Base-by-base conservation (phyloP, 2,329 filamentous ascomycete species). In the Epichloe gansuensis region DNA sequence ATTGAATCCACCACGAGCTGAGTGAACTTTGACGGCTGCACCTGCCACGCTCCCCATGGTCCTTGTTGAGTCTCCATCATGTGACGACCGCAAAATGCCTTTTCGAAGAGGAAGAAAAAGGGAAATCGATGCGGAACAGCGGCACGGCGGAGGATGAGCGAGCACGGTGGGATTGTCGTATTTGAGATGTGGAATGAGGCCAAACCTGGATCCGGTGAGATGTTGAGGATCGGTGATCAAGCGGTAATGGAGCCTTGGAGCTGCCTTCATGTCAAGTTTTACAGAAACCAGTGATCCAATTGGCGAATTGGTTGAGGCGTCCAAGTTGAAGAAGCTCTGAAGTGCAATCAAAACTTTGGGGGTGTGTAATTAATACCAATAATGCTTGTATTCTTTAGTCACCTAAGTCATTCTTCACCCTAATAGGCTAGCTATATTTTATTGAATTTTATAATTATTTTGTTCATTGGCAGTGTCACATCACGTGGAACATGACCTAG, bases 1-100 rank as follows among this genome's bases (percentile, higher is more conserved):
- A 95, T 91, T 9, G 88, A 83, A 61, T 75, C 74, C 53, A 94
- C 85, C 48, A 94, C 89, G n/a, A 69, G 63, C 63, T 73, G 67
- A 13, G 74, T 78, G 55, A 80, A 78, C 53, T 55, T 55, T 49
- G 67, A 61, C 5, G 67, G 56, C 61, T 66, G 60, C 44, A 66
- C 65, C 62, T 71, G 68, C 68, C 68, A 71, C 13, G 68, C 68
- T 34, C 68, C 68, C 67, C 67, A 69, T 6, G 68, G 60, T 48
- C 66, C 63, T 31, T 56, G 56, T 28, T 56, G 56, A 41, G 57
- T 56, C 25, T 59, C 52, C 62, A 67, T 67, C 38, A n/a, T 61
- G 42, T 51, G 28, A 25, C 35, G 25, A 35, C 12, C n/a, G 42
- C 42, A 38, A 23, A 21, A 35, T 12, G 6, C n/a, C 11, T 43